Evolutionary conservation across 148 eudicot species (phyloP), one percentile per base, ranked within the genome.

Genomic region (Chenopodium suecicum): DNA sequence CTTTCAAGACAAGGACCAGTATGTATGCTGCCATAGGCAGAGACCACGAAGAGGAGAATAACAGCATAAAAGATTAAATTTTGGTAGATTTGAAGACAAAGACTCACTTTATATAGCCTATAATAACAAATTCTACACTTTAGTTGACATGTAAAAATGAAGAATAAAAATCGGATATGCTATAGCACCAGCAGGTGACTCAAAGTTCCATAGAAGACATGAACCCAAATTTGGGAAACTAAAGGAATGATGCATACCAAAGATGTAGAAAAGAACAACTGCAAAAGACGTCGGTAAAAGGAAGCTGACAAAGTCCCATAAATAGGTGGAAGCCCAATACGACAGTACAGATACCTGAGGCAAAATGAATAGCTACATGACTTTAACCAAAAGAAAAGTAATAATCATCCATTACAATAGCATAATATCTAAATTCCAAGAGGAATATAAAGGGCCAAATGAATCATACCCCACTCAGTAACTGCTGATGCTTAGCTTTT

Each of bases 301-400:
- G 89, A 92, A 94, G 91, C 99, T 96, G 89, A 94, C 83, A 87
- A 92, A 91, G 89, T 96, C 99, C 99, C 99, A 96, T 50, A 89
- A 14, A 56, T 90, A 96, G 63, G 98, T 94, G 2, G 99, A 92
- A 79, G 86, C 84, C 99, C 99, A 94, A 85, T 94, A 94, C 19
- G 99, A 92, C 64, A 92, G 76, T 83, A 94, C 72, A 50, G 99
- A 96, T 64, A 96, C 99, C 98, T 95, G 89, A 82, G 78, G 67
- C 16, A 37, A 78, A 27, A 80, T 41, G 62, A 63, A 69, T 32
- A 63, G 44, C 46, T 70, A 46, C 58, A 64, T 79, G 73, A 81
- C 19, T 79, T 44, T 70, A 76, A 79, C 60, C n/a, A 47, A 37
- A 84, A 37, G 58, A 73, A 41, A 22, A 27, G 27, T 32, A 20